Conservation (phyloP, 1,139 yeast genomes). For the Pichia sp. region DNA sequence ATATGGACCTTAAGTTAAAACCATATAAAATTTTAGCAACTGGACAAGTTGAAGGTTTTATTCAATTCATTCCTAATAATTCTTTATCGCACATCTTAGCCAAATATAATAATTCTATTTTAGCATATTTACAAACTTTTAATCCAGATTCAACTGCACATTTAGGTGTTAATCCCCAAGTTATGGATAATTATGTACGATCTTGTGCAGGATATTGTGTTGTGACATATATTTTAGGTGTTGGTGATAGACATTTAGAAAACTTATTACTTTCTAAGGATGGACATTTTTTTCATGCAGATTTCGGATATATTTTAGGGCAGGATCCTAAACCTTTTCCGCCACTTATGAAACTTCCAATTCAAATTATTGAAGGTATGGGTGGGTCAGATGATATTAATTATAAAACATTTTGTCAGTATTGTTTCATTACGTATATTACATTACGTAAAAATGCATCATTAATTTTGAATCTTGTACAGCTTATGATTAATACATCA, state of each 20-base stretch:
- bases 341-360: slow-evolving; percentile 94
- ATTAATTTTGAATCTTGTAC: slow-evolving; percentile 81
- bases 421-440: slow-evolving; percentile 91
- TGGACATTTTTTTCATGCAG: slow-evolving; percentile 86
- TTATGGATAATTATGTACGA: slow-evolving; percentile 89
- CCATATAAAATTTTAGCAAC: slow-evolving; percentile 92
- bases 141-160: slow-evolving; percentile 57
- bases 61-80: slow-evolving; percentile 88
- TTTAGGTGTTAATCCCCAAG: slow-evolving; percentile 64
- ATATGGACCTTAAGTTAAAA: slow-evolving; percentile 76
- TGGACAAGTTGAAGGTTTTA: slow-evolving; percentile 83
- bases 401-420: slow-evolving; percentile 79
- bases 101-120: slow-evolving; percentile 64
- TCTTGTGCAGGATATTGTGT: slow-evolving; percentile 99
- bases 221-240: slow-evolving; percentile 87
- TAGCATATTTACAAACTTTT: slow-evolving; percentile 61
- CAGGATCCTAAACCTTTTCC: slow-evolving; percentile 98
- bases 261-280: slow-evolving; percentile 57
- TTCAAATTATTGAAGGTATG: slow-evolving; percentile 96
- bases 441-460: slow-evolving; percentile 86
- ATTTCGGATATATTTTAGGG: slow-evolving; percentile 93
- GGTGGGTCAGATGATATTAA: slow-evolving; percentile 87
- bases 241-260: slow-evolving; percentile 95
- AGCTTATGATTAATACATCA: slow-evolving; percentile 88
- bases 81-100: slow-evolving; percentile 79